Conservation (phyloP, 768 basidiomycete species). For the Leucocoprinus leucothites region DNA sequence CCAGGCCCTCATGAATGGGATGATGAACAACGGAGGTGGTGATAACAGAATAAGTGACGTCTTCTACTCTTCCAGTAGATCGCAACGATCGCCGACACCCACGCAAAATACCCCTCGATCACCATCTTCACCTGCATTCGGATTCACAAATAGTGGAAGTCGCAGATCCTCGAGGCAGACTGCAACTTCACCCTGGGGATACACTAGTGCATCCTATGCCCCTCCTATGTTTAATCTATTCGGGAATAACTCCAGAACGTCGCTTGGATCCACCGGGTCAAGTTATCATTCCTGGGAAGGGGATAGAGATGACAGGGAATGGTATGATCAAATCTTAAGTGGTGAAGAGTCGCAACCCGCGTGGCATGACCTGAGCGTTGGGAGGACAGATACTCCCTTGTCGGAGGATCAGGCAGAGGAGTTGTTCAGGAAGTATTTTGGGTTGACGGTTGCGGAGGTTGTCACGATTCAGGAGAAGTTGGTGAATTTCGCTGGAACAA, state of each 20-base stretch:
- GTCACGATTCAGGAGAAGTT: constrained; percentile 73
- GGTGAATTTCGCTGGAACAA: constrained; percentile 57
- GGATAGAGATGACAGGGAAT: constrained; percentile 46
- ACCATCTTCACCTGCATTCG: constrained; percentile 50
- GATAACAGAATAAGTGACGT: constrained; percentile 2
- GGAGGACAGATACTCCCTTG: constrained; percentile 49
- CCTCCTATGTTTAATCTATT: constrained; percentile 66
- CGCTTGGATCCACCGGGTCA: constrained; percentile 76
- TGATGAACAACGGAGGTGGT: neutral
- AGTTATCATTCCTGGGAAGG: constrained; percentile 84
- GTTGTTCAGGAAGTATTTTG: constrained; percentile 60
- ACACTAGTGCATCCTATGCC: constrained; percentile 40
- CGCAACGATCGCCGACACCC: constrained; percentile 62
- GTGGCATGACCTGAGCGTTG: constrained; percentile 61
- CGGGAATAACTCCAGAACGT: constrained; percentile 74
- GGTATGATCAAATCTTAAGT: constrained; percentile 45
- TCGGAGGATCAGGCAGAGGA: constrained; percentile 63
- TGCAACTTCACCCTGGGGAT: constrained; percentile 46
- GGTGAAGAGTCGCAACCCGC: constrained; percentile 48
- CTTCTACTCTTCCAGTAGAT: constrained; percentile 12
- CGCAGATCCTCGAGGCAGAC: constrained; percentile 57
- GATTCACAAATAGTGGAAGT: constrained; percentile 36
- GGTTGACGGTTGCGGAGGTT: constrained; percentile 70
- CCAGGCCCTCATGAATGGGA: neutral
- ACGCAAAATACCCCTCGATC: constrained; percentile 56